Percentiles rank a stretch among this genome's conserved stretches.
Evolutionary conservation across 1,139 yeast genomes (phyloP).

Genomic region (Blastobotrys capitulatus): DNA sequence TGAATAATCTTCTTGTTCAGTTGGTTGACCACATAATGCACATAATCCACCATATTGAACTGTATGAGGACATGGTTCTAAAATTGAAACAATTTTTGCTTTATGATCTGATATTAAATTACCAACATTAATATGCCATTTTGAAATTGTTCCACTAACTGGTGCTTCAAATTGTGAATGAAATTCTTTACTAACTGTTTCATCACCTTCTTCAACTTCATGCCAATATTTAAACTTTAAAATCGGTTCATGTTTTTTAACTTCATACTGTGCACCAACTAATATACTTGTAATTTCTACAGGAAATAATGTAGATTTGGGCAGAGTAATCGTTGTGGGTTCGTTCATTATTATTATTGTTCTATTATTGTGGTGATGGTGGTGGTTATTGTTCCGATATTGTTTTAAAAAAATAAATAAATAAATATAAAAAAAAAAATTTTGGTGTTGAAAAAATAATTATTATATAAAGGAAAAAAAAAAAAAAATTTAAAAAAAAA

Average conservation of each 20-base stretch:
- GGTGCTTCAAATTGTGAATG: constrained; percentile 69
- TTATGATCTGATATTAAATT: constrained; percentile 54
- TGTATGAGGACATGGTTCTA: constrained; percentile 86
- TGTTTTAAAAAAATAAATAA: not conserved
- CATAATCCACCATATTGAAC: constrained; percentile 97
- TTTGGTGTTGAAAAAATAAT: too few relatives aligned
- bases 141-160: constrained; percentile 59
- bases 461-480: constrained; percentile 1
- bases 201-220: constrained; percentile 36
- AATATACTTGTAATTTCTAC: constrained; percentile 54
- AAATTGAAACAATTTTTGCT: constrained; percentile 45
- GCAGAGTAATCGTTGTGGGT: constrained; percentile 38
- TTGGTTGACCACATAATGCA: constrained; percentile 83
- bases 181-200: constrained; percentile 33
- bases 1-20: constrained; percentile 72
- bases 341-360: constrained; percentile 15
- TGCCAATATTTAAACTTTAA: constrained; percentile 65
- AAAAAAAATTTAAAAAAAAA: not conserved
- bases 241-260: constrained; percentile 50
- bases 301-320: constrained; percentile 62
- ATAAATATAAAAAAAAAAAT: not conserved
- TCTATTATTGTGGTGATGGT: not conserved
- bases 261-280: constrained; percentile 42
- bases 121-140: constrained; percentile 48
- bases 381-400: not conserved